phyloP scores from a whole-genome alignment of 257 asterid genomes.

The Nicotiana obtusifolia region DNA sequence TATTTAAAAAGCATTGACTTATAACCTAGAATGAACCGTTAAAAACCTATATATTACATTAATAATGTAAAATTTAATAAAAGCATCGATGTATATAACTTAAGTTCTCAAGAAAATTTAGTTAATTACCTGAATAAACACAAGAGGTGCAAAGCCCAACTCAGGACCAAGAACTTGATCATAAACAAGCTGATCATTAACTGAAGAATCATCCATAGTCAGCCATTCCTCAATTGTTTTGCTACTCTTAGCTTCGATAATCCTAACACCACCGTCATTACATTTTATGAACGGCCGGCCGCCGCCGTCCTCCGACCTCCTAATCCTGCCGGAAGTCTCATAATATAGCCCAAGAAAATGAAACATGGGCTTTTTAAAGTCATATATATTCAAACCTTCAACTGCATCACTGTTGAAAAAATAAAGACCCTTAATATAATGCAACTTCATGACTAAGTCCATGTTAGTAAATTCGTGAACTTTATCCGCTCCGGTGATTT shows the following conservation, averaged over 20 bases:
- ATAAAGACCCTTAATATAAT: conserved; percentile 50
- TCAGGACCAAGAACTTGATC: conserved; percentile 45
- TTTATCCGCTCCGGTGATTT: conserved; percentile 47
- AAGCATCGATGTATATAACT: too few species aligned
- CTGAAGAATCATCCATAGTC: conserved; percentile 2
- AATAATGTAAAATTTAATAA: too few species aligned
- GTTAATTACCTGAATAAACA: conserved; percentile 52
- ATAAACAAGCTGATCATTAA: conserved; percentile 30
- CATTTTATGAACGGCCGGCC: conserved; percentile 64
- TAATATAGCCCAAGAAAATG: conserved; percentile 32
- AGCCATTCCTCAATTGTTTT: conserved; percentile 53
- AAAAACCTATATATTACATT: too few species aligned
- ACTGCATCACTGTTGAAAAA: conserved; percentile 49
- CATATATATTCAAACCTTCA: conserved; percentile 31
- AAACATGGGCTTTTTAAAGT: conserved; percentile 55
- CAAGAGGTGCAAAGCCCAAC: conserved; percentile 57
- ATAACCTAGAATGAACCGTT: too few species aligned
- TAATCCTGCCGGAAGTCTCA: conserved; percentile 45
- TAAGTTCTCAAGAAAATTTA: neutral
- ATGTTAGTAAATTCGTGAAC: conserved; percentile 29
- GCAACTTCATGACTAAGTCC: conserved; percentile 62
- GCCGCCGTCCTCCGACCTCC: conserved; percentile 22
- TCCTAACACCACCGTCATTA: conserved; percentile 76
- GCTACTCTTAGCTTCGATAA: conserved; percentile 59
- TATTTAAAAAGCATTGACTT: too few species aligned